Percentiles rank a stretch among this genome's conserved stretches.
Evolutionary conservation across 352 stramenopile species (phyloP).

Genomic region (Thalassiosira ordinaria): DNA sequence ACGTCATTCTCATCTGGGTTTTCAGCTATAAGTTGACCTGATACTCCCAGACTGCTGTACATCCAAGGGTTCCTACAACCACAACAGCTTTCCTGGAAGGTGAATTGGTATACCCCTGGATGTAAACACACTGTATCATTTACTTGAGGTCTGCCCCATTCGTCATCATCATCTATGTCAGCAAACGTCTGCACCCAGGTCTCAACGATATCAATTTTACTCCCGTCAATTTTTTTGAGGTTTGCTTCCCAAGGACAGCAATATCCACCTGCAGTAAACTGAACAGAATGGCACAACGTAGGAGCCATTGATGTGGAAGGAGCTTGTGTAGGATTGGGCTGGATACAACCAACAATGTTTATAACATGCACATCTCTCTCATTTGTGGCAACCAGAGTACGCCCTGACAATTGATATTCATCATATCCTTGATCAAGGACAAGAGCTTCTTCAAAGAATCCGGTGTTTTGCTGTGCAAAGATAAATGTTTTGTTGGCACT

Average conservation of each 20-base stretch:
- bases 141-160: too few relatives aligned
- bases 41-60: background rate
- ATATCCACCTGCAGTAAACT: too few relatives aligned
- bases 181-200: too few relatives aligned
- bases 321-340: background rate
- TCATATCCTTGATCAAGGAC: conserved; percentile 19
- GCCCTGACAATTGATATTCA: conserved; percentile 12
- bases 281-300: background rate
- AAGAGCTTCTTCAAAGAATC: conserved; percentile 7
- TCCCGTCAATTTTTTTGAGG: background rate
- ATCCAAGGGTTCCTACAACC: background rate
- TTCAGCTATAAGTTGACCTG: background rate
- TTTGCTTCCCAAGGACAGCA: background rate
- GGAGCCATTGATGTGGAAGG: conserved; percentile 1
- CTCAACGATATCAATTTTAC: background rate
- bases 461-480: conserved; percentile 12
- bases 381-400: conserved; percentile 15
- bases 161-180: too few relatives aligned
- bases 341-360: conserved; percentile 21
- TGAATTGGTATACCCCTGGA: background rate
- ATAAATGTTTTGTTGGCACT: conserved; percentile 26
- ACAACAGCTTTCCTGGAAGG: background rate
- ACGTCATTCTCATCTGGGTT: background rate
- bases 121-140: background rate
- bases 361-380: conserved; percentile 11